phyloP scores from a whole-genome alignment of 2,329 filamentous ascomycete species.

The Epichloe coenophiala region DNA sequence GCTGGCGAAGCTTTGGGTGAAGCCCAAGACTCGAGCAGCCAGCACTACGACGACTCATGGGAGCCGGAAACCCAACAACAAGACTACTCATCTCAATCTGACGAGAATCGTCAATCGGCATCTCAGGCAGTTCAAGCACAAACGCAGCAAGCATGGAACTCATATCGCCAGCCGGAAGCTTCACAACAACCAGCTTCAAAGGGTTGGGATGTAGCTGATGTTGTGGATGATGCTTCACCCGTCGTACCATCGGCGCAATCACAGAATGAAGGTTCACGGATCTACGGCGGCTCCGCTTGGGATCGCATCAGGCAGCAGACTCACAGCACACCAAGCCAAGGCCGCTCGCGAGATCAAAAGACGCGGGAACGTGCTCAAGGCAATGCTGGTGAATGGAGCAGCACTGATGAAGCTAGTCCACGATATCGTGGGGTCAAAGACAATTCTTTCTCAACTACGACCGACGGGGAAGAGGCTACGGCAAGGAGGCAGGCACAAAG shows the following conservation, averaged over 20 bases:
- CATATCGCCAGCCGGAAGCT: slow-evolving; percentile 5
- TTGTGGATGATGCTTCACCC: slow-evolving; percentile 31
- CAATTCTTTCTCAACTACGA: slow-evolving; percentile 19
- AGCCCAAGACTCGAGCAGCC: slow-evolving; percentile 7
- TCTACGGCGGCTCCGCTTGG: slow-evolving; percentile 26
- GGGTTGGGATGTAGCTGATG: slow-evolving; percentile 15
- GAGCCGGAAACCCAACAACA: slow-evolving; percentile 8
- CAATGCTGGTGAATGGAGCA: slow-evolving; percentile 7
- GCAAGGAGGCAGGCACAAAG: slow-evolving; percentile 33
- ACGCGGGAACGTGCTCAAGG: slow-evolving; percentile 8
- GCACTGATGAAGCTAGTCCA: slow-evolving; percentile 14
- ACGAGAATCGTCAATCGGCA: slow-evolving; percentile 1
- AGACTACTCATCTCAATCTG: slow-evolving; percentile 3
- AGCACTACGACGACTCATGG: slow-evolving; percentile 9
- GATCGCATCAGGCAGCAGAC: slow-evolving; percentile 29
- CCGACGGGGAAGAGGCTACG: slow-evolving; percentile 23
- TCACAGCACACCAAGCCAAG: slow-evolving; percentile 13
- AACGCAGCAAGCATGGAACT: slow-evolving; percentile 8
- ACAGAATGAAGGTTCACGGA: slow-evolving; percentile 8
- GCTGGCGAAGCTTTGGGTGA: slow-evolving; percentile 6
- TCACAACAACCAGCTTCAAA: slow-evolving; percentile 5
- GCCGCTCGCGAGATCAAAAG: slow-evolving; percentile 9
- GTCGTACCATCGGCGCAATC: slow-evolving; percentile 19
- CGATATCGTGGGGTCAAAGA: slow-evolving; percentile 10
- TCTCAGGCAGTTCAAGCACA: slow-evolving; percentile 1